phyloP scores from a whole-genome alignment of 768 basidiomycete genomes.

The Galerina sulciceps region DNA sequence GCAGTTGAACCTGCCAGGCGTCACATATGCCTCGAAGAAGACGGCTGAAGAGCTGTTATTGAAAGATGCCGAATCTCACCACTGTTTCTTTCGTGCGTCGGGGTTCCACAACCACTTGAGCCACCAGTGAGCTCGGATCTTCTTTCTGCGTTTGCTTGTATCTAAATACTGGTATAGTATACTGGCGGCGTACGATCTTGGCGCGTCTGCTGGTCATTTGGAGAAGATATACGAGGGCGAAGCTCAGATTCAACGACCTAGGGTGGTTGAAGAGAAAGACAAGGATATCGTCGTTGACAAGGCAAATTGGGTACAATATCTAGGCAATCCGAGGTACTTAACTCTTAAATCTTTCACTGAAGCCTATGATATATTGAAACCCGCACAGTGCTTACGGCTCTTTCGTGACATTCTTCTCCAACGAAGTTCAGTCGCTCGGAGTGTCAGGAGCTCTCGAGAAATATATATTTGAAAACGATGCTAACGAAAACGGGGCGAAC shows the following conservation, averaged over 20 bases:
- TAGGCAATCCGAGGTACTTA: constrained; percentile 56
- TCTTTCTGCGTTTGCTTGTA: neutral
- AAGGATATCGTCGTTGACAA: constrained; percentile 38
- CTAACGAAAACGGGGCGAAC: constrained; percentile 32
- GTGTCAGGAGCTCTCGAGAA: constrained; percentile 44
- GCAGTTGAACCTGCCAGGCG: constrained; percentile 50
- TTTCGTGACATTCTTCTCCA: constrained; percentile 43
- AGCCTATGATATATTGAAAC: neutral
- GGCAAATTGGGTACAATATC: constrained; percentile 52
- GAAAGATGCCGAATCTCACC: constrained; percentile 51
- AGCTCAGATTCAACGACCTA: constrained; percentile 39
- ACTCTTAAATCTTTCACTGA: constrained; percentile 8
- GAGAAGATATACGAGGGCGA: constrained; percentile 54
- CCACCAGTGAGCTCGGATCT: constrained; percentile 50
- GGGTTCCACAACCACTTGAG: constrained; percentile 61
- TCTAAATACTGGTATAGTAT: constrained; percentile 37
- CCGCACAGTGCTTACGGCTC: constrained; percentile 39
- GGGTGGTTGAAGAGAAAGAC: constrained; percentile 38
- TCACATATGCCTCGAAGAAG: constrained; percentile 45
- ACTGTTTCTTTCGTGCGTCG: constrained; percentile 48
- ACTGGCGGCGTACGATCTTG: constrained; percentile 60
- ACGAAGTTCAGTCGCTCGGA: constrained; percentile 41
- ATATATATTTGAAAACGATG: constrained; percentile 47
- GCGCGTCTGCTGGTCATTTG: constrained; percentile 48
- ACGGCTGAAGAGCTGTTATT: constrained; percentile 47